Conservation (phyloP, 768 basidiomycete genomes). For the Leccinellum luteum region DNA sequence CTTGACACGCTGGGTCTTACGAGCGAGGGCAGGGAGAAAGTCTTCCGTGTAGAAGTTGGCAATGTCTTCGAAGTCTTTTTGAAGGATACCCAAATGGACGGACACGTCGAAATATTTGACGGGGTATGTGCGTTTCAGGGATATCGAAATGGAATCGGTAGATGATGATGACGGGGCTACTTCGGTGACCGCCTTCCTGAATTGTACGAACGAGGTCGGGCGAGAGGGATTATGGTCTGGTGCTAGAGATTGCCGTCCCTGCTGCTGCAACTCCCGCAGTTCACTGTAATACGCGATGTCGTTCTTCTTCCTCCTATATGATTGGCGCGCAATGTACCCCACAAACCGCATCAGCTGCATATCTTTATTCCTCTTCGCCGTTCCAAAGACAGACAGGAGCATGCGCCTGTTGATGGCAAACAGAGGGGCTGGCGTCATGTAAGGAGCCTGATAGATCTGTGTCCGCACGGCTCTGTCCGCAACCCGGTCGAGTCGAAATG, state of each 20-base stretch:
- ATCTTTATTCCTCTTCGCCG: conserved; percentile 58
- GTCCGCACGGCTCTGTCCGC: conserved; percentile 34
- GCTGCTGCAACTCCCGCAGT: conserved; percentile 28
- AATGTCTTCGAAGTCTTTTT: conserved; percentile 53
- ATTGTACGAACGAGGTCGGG: neutral
- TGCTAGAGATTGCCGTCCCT: conserved; percentile 22
- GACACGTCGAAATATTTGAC: conserved; percentile 44
- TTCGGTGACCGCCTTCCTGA: neutral
- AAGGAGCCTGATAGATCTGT: conserved; percentile 30
- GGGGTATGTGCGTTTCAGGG: conserved; percentile 17
- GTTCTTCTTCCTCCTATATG: conserved; percentile 47
- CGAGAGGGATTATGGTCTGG: conserved; percentile 20
- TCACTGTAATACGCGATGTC: conserved; percentile 44
- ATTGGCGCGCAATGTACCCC: conserved; percentile 40
- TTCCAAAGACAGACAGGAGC: conserved; percentile 55
- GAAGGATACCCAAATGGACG: conserved; percentile 55
- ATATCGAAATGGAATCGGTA: conserved; percentile 22
- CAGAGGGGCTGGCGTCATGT: conserved; percentile 44
- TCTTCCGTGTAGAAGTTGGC: conserved; percentile 37
- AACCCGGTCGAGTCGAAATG: conserved; percentile 43
- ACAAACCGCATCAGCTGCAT: conserved; percentile 62
- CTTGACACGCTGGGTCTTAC: conserved; percentile 61
- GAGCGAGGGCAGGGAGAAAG: conserved; percentile 44
- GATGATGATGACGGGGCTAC: neutral
- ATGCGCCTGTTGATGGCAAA: conserved; percentile 55